phyloP scores from a whole-genome alignment of 1,139 yeast species.

The Candida pseudoviswanathii region DNA sequence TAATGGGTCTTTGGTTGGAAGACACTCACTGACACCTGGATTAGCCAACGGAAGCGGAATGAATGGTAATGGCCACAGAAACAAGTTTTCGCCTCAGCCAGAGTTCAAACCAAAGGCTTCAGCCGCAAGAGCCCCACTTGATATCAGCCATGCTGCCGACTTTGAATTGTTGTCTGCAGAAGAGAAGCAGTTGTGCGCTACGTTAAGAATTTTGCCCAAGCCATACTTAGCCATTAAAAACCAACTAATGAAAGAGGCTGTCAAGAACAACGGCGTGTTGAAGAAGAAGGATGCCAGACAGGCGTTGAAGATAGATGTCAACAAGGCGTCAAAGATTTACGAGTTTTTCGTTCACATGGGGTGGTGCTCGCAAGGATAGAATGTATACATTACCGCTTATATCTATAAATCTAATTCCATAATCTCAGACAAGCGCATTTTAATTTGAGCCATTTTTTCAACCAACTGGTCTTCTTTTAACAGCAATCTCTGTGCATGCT shows the following conservation, averaged over 20 bases:
- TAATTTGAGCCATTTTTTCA: conserved; percentile 7
- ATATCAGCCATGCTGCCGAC: conserved; percentile 83
- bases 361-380: conserved; percentile 64
- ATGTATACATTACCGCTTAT: background rate
- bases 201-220: conserved; percentile 83
- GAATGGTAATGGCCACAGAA: conserved; percentile 14
- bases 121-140: conserved; percentile 55
- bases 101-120: conserved; percentile 38
- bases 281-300: conserved; percentile 85
- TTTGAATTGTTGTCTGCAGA: conserved; percentile 79
- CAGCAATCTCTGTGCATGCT: conserved; percentile 26
- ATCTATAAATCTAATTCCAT: conserved; percentile 5
- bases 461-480: conserved; percentile 5
- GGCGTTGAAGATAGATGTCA: conserved; percentile 79
- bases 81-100: conserved; percentile 37
- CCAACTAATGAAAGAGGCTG: conserved; percentile 83
- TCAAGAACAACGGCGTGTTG: conserved; percentile 80
- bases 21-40: conserved; percentile 23
- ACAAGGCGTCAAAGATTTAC: conserved; percentile 82
- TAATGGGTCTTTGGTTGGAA: conserved; percentile 35
- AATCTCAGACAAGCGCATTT: conserved; percentile 7
- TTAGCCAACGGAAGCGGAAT: conserved; percentile 14
- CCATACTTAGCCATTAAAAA: conserved; percentile 93
- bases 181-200: conserved; percentile 84
- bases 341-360: conserved; percentile 92